Evolutionary conservation across 208 protist genomes (phyloP), one percentile per base, ranked within the genome.

Genomic region (Crithidia fasciculata): DNA sequence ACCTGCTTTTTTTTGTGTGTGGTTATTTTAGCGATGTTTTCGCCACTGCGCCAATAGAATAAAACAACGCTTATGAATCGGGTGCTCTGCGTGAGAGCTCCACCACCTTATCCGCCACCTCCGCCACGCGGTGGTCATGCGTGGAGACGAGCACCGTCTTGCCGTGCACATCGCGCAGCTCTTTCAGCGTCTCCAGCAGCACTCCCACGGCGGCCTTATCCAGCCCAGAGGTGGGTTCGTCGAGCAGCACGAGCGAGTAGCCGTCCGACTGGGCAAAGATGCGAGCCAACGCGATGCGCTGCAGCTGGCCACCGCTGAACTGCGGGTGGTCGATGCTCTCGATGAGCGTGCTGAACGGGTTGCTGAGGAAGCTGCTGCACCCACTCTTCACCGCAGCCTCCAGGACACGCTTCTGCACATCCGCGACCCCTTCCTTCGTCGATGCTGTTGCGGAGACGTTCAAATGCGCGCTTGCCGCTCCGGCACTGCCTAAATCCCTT

Each of bases 131-230:
- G 47, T 79, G 66, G 58, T 93, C 90, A 57, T 95, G 87, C 8
- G 90, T 93, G 12, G 90, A 81, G 57, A 95, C 83, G 44, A 95
- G 64, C 28, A 95, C 87, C 43, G 90, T 95, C 76, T 91, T 95
- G 54, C 76, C 19, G 49, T 90, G 76, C 41, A 52, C 68, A 72
- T 86, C 85, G 0, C 87, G 72, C 56, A 95, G 77, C 53, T 87
- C 82, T 47, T 66, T 70, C 5, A 95, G 76, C 39, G 86, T 87
- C 15, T 57, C 66, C 65, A 93, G 78, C 39, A 93, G 69, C 71
- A 80, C 50, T 40, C 69, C 65, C 19, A 89, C 86, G 10, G 83
- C 79, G 12, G 8, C 63, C 13, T 41, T 55, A 66, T 95, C 90
- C 8, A 95, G 71, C 6, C 88, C 88, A 3, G 88, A 92, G 12